Evolutionary conservation across 192 early-diverging fungal species (phyloP).

Genomic region (Entophlyctis helioformis): DNA sequence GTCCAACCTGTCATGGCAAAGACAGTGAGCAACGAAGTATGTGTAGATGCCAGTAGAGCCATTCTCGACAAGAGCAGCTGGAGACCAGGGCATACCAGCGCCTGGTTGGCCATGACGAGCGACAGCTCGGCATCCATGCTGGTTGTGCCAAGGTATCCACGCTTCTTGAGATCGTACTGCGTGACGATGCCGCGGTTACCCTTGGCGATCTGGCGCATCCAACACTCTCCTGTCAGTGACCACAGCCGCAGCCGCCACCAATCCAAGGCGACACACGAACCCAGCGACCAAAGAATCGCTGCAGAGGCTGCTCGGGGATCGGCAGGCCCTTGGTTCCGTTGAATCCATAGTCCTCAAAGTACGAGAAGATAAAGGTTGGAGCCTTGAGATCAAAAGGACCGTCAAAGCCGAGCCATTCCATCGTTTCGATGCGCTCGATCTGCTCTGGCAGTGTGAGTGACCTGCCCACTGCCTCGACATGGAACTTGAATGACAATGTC

Average conservation of each 20-base stretch:
- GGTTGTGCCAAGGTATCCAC: conserved; percentile 89
- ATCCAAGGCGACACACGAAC: conserved; percentile 22
- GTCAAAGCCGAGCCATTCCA: conserved; percentile 71
- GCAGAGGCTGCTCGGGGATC: conserved; percentile 5
- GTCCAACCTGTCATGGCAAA: conserved; percentile 23
- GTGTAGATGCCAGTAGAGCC: background rate
- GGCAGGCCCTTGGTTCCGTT: conserved; percentile 1
- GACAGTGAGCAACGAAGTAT: background rate
- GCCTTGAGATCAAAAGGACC: conserved; percentile 76
- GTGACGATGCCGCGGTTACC: conserved; percentile 63
- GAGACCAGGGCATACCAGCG: conserved; percentile 39
- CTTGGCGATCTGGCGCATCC: conserved; percentile 57
- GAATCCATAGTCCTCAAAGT: conserved; percentile 61
- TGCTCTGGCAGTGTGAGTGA: conserved; percentile 65
- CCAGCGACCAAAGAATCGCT: conserved; percentile 19
- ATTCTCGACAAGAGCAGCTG: background rate
- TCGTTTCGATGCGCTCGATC: conserved; percentile 66
- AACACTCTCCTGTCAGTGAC: conserved; percentile 38
- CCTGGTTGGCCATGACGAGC: conserved; percentile 92
- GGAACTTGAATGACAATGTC: conserved; percentile 22
- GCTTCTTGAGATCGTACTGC: conserved; percentile 90
- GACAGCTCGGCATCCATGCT: conserved; percentile 98
- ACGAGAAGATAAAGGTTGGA: conserved; percentile 60
- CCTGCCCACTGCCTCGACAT: conserved; percentile 60
- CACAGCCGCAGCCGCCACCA: conserved; percentile 11